A percentile compares a stretch with the other conserved stretches of the same genome.
Conservation (phyloP, 1,284 basidiomycete genomes). For the Ustilago cynodontis region DNA sequence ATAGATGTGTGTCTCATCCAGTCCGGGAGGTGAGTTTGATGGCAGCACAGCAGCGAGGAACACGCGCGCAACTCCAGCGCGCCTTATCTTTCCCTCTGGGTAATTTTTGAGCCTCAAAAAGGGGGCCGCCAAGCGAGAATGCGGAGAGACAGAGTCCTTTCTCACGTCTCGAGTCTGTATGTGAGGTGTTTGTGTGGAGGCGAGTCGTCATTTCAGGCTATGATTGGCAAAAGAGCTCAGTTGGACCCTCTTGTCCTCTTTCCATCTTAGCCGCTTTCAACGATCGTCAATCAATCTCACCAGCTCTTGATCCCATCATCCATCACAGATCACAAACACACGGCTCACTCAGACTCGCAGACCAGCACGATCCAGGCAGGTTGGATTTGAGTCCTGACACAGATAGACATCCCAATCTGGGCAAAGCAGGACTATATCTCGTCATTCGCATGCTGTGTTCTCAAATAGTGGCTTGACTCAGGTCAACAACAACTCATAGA, state of each 20-base stretch:
- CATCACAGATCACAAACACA: neutral
- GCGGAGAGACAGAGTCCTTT: slow-evolving; percentile 3
- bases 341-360: neutral
- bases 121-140: slow-evolving; percentile 5
- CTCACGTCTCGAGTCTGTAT: too few species aligned
- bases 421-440: neutral
- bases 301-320: neutral
- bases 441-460: slow-evolving; percentile 8
- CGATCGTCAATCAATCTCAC: neutral
- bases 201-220: slow-evolving; percentile 8
- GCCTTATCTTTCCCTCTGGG: neutral
- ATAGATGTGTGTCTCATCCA: neutral
- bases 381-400: neutral
- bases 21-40: too few species aligned
- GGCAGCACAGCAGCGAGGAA: too few species aligned
- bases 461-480: slow-evolving; percentile 1
- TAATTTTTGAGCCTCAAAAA: neutral
- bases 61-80: neutral
- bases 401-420: neutral
- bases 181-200: slow-evolving; percentile 14
- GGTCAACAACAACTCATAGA: slow-evolving; percentile 5
- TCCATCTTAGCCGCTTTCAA: neutral
- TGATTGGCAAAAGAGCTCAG: slow-evolving; percentile 1
- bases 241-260: slow-evolving; percentile 8
- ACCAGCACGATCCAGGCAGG: neutral